Evolutionary conservation across 2,329 filamentous ascomycete genomes (phyloP).

Genomic region (Atkinsonella texensis): DNA sequence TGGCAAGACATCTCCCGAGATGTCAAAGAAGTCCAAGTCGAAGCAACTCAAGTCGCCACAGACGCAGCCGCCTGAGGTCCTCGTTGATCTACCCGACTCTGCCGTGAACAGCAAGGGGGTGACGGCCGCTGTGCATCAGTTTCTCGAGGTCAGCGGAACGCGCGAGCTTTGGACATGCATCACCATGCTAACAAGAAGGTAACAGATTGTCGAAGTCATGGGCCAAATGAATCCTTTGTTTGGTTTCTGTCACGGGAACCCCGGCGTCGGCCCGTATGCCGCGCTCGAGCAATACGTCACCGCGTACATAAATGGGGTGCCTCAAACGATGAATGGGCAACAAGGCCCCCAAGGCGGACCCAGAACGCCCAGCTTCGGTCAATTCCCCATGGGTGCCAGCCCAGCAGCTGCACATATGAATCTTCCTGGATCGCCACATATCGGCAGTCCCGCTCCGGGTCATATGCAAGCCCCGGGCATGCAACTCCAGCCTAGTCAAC

Average conservation of each 20-base stretch:
- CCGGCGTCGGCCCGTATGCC: conserved; percentile 40
- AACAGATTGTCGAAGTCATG: conserved; percentile 52
- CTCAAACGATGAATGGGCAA: conserved; percentile 35
- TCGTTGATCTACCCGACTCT: conserved; percentile 46
- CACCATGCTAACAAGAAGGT: conserved; percentile 9
- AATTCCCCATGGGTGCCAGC: conserved; percentile 48
- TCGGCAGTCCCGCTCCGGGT: conserved; percentile 48
- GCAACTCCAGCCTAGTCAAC: conserved; percentile 56
- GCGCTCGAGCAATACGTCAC: conserved; percentile 50
- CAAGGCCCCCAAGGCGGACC: conserved; percentile 32
- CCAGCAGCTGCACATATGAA: conserved; percentile 48
- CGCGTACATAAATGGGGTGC: conserved; percentile 29
- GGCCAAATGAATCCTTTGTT: conserved; percentile 56
- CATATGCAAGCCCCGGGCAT: conserved; percentile 54
- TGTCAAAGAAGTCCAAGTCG: conserved; percentile 54
- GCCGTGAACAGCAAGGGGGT: conserved; percentile 48
- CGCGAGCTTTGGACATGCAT: conserved; percentile 5
- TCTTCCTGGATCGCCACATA: conserved; percentile 49
- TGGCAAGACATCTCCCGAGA: conserved; percentile 48
- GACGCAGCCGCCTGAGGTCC: conserved; percentile 43
- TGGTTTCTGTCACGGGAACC: conserved; percentile 41
- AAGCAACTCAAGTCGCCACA: conserved; percentile 48
- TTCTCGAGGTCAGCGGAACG: conserved; percentile 41
- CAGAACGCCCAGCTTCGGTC: conserved; percentile 41
- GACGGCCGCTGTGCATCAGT: conserved; percentile 49